Evolutionary conservation across 345 rosid species (phyloP).

Genomic region (Eucalyptus lansdowneana): DNA sequence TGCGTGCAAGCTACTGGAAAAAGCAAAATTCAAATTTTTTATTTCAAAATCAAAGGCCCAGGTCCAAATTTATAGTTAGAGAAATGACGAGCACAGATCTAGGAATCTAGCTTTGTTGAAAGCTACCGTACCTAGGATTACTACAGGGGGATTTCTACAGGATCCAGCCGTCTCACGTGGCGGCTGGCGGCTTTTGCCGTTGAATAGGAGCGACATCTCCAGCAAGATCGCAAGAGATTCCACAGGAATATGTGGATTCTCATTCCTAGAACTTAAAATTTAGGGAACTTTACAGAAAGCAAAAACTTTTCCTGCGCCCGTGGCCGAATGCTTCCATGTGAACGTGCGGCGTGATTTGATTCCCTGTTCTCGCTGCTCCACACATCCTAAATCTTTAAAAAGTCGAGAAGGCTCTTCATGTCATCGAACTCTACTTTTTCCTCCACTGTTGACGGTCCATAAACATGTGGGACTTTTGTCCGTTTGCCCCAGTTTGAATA

Average conservation of each 20-base stretch:
- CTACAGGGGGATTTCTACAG: not conserved
- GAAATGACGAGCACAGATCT: not conserved
- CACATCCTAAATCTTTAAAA: not conserved
- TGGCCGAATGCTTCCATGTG: not conserved
- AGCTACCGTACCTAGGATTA: not conserved
- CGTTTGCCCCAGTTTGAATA: not conserved
- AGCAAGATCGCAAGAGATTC: not conserved
- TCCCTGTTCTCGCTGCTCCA: not conserved
- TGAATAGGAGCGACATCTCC: not conserved
- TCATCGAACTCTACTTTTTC: not conserved
- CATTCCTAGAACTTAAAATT: not conserved
- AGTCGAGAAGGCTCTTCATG: not conserved
- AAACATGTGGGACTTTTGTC: not conserved
- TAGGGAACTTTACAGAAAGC: not conserved
- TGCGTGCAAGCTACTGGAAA: not conserved
- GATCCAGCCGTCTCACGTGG: not conserved
- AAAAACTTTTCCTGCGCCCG: not conserved
- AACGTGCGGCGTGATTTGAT: not conserved
- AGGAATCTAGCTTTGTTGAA: not conserved
- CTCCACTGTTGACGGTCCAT: not conserved
- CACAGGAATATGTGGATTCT: not conserved
- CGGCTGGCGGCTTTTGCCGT: not conserved
- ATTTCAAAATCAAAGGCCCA: not conserved
- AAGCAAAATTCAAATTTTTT: not conserved
- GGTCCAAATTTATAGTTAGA: not conserved